Base-by-base conservation (phyloP, 495 filamentous ascomycete genomes). In the Xylaria grammica region DNA sequence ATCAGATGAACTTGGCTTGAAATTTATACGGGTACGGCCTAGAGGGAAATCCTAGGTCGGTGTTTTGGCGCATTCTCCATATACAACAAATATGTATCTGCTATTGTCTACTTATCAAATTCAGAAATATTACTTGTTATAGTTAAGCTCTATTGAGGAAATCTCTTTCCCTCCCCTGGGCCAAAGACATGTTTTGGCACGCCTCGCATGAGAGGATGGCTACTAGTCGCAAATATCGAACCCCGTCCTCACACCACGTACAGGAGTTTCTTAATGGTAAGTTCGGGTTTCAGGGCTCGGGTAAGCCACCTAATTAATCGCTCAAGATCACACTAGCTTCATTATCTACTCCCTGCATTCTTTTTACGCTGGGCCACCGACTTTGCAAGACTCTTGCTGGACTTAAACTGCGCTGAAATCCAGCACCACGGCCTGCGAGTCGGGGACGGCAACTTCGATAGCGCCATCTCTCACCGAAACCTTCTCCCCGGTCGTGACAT, bases 401-500 rank as follows among this genome's bases (percentile, higher is more conserved):
- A 17, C 49, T 62, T 29, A 60, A 63, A 30, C 55, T 1, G 32
- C 26, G 60, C 26, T 60, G 63, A 86, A 74, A 66, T 78, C 77
- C 69, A 87, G 66, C 60, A 88, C 64, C 11, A 74, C 81, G 27
- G 79, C 86, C 69, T 82, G 83, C 40, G 81, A 83, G 59, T 79
- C 78, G 51, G 78, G 78, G 27, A 88, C 78, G n/a, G 71, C 62
- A 1, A 88, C 75, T 50, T 67, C 77, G 19, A 87, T 71, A 32
- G 36, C 62, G 10, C 85, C 86, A 64, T 74, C 70, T 40, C 65
- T 67, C 0, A 87, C 81, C 45, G 29, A 38, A 6, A 74, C 76
- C 53, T 56, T 80, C 79, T 90, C 87, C 5, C 81, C 84, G 13
- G 69, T 73, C 17, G 87, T 89, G 27, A 86, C 82, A 71, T 90